Base-by-base conservation (phyloP, 2,329 filamentous ascomycete genomes). In the Fusarium tuaranense region DNA sequence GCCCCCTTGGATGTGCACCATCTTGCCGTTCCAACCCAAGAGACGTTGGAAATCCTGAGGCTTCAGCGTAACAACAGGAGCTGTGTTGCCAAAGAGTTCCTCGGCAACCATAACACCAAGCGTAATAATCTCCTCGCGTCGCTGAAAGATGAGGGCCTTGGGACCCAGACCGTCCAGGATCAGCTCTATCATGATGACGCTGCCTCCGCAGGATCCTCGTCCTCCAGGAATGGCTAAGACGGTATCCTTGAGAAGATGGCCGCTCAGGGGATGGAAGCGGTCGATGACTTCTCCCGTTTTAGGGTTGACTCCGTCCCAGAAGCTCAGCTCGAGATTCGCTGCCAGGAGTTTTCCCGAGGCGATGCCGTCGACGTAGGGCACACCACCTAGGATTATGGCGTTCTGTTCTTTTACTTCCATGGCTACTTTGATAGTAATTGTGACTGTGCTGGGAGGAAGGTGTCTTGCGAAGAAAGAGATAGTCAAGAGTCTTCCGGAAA, bases 201-300 rank as follows among this genome's bases (percentile, higher is more conserved):
- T 72, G 16, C 70, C 67, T 14, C 55, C 48, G 34, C 70, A 70
- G 18, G 70, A 70, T 1, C 67, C 70, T 20, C 67, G 51, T 6
- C 70, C 61, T 27, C 70, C 62, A 2, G 64, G 70, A 27, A 72
- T 70, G 1, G 68, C 70, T 1, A 72, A 53, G 22, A 72, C 48
- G 3, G 57, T 44, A 36, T 60, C 60, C 30, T 59, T 32, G 8
- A 70, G 25, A 25, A 46, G 51, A 25, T 34, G 30, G 4, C 67
- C 57, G 10, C 48, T 65, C 7, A 70, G 34, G 2, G 39, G 60
- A 36, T 72, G 70, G 25, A 62, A 60, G 13, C 64, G 60, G n/a
- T 72, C 70, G 16, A 72, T 72, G 27, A 72, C 39, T n/a, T 70
- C 62, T 10, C 67, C 67, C 0, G 67, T 70, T 6, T 27, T 14